Base-by-base conservation (phyloP, 495 filamentous ascomycete species). In the Penicillium pulvis region DNA sequence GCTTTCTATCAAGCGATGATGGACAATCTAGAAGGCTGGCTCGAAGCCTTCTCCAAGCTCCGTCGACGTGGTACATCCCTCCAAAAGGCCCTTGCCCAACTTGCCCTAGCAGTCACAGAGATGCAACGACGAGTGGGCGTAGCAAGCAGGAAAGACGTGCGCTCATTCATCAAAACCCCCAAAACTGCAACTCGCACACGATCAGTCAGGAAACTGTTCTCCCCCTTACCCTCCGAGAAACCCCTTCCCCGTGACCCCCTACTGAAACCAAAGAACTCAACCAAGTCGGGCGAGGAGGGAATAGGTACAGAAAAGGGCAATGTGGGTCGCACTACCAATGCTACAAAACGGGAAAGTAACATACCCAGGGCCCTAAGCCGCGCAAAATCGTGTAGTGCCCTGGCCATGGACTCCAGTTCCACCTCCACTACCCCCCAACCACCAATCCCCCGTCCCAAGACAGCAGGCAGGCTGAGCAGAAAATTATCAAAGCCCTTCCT, bases 1-100 rank as follows among this genome's bases (percentile, higher is more conserved):
- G 83, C 87, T 44, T 87, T 94, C 17, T 92, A 87, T 62, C 81
- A 85, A 42, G 87, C 79, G 19, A 96, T 96, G 90, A 86, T 86
- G 59, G 85, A 89, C 28, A 96, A 96, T 63, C 85, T 89, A 30
- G 88, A 94, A 55, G 89, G 90, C n/a, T 96, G 91, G 91, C 85
- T 86, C 61, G 81, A 83, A 43, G 87, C 64, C 1, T 86, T 93
- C 54, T 78, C 85, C 30, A 85, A 84, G 53, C 76, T 93, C 47
- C 85, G 90, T 66, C 79, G 76, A 33, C 90, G 84, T 66, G 85
- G 86, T 3, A 76, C 79, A 35, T 72, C 74, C 35, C 77, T 95
- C 10, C 84, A 82, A 20, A 79, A 79, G 20, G 74, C 85, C 10
- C 77, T 93, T 19, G 70, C 77, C n/a, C 82, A 85, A 70, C 78